Conservation (phyloP, 495 filamentous ascomycete genomes). For the Lasiosphaeria miniovina region DNA sequence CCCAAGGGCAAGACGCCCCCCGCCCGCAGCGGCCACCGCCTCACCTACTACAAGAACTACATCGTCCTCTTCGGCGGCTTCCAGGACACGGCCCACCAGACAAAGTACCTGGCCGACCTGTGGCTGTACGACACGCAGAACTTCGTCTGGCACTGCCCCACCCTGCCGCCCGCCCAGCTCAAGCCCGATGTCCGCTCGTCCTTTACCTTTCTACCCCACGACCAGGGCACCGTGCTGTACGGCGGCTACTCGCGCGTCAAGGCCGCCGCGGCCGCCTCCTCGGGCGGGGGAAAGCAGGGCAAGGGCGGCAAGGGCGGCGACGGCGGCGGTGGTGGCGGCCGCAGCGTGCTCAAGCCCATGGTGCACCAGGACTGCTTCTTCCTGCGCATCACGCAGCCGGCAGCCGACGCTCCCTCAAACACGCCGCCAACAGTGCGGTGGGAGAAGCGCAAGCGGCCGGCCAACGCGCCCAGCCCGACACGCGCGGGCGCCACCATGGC, state of each 20-base stretch:
- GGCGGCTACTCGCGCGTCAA: conserved; percentile 94
- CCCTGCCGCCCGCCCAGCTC: conserved; percentile 66
- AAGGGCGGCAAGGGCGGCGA: conserved; percentile 13
- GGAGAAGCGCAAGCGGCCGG: conserved; percentile 90
- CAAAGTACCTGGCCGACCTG: conserved; percentile 77
- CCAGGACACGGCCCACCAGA: conserved; percentile 90
- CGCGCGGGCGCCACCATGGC: conserved; percentile 89
- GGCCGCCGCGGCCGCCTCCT: conserved; percentile 45
- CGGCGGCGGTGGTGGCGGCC: conserved; percentile 55
- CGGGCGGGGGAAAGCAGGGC: conserved; percentile 33
- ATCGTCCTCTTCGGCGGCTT: conserved; percentile 58
- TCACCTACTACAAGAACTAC: conserved; percentile 83
- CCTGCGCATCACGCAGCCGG: conserved; percentile 72
- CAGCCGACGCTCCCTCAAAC: conserved; percentile 55
- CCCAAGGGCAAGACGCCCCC: conserved; percentile 83
- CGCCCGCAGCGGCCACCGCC: conserved; percentile 87
- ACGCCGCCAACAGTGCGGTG: conserved; percentile 72
- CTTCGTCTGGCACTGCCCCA: conserved; percentile 73
- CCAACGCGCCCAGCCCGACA: conserved; percentile 78
- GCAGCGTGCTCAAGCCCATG: conserved; percentile 74
- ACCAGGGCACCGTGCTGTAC: conserved; percentile 81
- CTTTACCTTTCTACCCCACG: conserved; percentile 87
- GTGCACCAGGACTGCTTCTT: conserved; percentile 95
- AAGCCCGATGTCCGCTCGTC: conserved; percentile 88
- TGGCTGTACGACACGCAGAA: conserved; percentile 62